phyloP scores from a whole-genome alignment of 176 grass and related monocot genomes.

The Avena eriantha region DNA sequence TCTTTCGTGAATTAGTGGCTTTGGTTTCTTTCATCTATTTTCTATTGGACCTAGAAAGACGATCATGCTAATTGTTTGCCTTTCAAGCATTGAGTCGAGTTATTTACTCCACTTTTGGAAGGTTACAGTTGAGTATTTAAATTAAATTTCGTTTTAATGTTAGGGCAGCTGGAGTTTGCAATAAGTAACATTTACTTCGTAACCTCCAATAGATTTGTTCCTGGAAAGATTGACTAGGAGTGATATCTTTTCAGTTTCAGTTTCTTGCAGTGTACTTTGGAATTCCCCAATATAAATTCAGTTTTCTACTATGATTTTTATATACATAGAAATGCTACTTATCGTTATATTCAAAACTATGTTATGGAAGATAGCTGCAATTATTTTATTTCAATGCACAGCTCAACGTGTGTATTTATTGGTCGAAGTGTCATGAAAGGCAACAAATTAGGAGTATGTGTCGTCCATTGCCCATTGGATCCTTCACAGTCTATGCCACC shows the following conservation, averaged over 20 bases:
- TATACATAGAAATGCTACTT: neutral
- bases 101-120: neutral
- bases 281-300: conserved; percentile 21
- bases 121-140: neutral
- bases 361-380: neutral
- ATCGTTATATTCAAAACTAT: neutral
- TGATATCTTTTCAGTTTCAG: neutral
- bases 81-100: neutral
- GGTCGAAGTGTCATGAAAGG: neutral
- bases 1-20: conserved; percentile 1
- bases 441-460: neutral
- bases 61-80: neutral
- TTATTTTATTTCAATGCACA: neutral
- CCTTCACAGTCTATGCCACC: neutral
- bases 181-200: neutral
- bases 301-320: neutral
- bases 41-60: neutral
- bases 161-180: neutral
- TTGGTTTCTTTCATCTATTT: conserved; percentile 23
- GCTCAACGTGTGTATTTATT: conserved; percentile 11
- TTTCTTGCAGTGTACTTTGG: neutral
- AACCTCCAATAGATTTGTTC: neutral
- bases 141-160: neutral
- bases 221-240: neutral
- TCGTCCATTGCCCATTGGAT: conserved; percentile 21